Base-by-base conservation (phyloP, 208 protist species). In the Acanthamoeba sp. region DNA sequence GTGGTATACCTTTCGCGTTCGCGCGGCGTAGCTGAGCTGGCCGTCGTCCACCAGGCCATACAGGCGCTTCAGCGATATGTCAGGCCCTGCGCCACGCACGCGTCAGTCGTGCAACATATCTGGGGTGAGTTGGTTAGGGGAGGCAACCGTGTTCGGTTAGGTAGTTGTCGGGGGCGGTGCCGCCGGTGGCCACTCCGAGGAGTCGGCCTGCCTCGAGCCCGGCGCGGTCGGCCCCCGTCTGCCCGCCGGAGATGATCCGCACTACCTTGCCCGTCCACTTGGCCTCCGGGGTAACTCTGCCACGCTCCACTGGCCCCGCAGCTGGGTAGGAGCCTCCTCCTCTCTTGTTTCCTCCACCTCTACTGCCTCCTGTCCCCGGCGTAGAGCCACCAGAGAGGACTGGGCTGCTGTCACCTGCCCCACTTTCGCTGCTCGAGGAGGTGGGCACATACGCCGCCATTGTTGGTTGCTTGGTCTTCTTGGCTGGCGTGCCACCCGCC, bases 161-260 rank as follows among this genome's bases (percentile, higher is more conserved):
- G 18, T 73, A 92, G 87, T 92, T 73, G 48, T 14, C 34, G 14
- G 87, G 87, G 7, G 87, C 87, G 20, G 87, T 92, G 48, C 87
- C 87, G 40, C 87, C 87, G 20, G 87, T 92, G 57, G 87, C 87
- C 22, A 73, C 59, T 3, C 87, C 87, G 24, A 92, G 87, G 10
- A 92, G 87, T 10, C 64, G 55, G 24, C 87, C 87, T 9, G 87
- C 87, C n/a, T 92, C 87, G 22, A 92, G 59, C 20, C 87, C 87
- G n/a, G 87, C 87, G 20, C 87, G 87, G 87, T 92, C 87, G 29
- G 87, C 87, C 6, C 87, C 87, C 16, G 87, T 92, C 87, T 92
- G 87, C 55, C 87, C 87, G 32, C 87, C 87, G 45, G 87, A 92
- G 57, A 92, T 92, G 24, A 92, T 92, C 36, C 59, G 50, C 27